Conservation (phyloP, 495 filamentous ascomycete species). For the Annulohypoxylon maeteangense region DNA sequence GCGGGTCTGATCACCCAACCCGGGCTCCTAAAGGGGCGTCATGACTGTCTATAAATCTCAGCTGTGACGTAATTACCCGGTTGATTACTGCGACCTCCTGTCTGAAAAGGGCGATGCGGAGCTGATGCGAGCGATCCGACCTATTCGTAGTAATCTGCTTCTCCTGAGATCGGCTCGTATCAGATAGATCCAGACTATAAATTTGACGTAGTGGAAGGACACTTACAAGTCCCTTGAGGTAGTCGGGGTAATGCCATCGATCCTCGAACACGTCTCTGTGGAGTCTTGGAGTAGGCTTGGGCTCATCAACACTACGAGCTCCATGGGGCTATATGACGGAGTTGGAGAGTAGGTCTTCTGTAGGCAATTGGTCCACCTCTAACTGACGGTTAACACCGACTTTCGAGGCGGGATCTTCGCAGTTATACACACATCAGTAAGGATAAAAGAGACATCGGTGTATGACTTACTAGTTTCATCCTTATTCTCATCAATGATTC, state of each 20-base stretch:
- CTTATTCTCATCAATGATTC: constrained; percentile 34
- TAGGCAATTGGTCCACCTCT: constrained; percentile 27
- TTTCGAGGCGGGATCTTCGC: background rate
- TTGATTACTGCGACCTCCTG: constrained; percentile 54
- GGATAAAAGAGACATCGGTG: background rate
- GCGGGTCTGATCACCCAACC: constrained; percentile 19
- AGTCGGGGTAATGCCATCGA: constrained; percentile 51
- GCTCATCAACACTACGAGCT: constrained; percentile 50
- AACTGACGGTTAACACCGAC: background rate
- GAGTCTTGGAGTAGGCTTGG: constrained; percentile 48
- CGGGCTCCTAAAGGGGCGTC: constrained; percentile 4
- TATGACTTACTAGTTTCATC: constrained; percentile 33
- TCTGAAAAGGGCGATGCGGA: constrained; percentile 49
- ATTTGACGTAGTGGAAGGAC: background rate
- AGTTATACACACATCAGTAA: background rate
- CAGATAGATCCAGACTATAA: background rate
- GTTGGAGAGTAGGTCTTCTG: constrained; percentile 39
- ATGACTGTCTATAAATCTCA: constrained; percentile 23
- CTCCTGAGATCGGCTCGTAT: constrained; percentile 35
- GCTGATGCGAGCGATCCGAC: constrained; percentile 50
- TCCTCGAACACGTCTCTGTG: constrained; percentile 42
- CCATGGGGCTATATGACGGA: constrained; percentile 52
- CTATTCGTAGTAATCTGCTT: constrained; percentile 49
- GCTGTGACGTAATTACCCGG: constrained; percentile 41
- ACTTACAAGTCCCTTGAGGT: constrained; percentile 47